phyloP scores from a whole-genome alignment of 768 basidiomycete genomes.

The Lactarius akahatsu region DNA sequence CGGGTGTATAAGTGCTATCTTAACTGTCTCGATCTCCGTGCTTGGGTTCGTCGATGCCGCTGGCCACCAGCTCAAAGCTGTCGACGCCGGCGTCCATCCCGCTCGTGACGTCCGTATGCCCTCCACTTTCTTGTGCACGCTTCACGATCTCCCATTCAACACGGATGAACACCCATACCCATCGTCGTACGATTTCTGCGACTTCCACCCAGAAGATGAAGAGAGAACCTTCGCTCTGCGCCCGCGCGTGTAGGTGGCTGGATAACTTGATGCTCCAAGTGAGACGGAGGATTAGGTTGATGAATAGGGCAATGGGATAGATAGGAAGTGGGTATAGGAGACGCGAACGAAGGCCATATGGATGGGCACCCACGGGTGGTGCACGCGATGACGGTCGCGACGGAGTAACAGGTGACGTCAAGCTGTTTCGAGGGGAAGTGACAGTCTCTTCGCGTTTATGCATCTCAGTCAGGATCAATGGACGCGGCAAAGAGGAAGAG shows the following conservation, averaged over 20 bases:
- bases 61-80: conserved; percentile 14
- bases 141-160: conserved; percentile 86
- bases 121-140: conserved; percentile 17
- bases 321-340: conserved; percentile 78
- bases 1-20: neutral
- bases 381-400: neutral
- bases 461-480: conserved; percentile 47
- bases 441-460: conserved; percentile 39
- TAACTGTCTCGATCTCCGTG: conserved; percentile 11
- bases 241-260: conserved; percentile 74
- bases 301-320: conserved; percentile 78
- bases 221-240: conserved; percentile 63
- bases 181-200: conserved; percentile 84
- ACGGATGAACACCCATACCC: conserved; percentile 98
- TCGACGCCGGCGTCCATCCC: neutral
- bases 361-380: conserved; percentile 41
- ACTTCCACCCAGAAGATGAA: conserved; percentile 90
- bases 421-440: conserved; percentile 23
- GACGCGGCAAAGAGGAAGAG: conserved; percentile 40
- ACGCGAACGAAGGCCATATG: conserved; percentile 70
- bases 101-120: neutral
- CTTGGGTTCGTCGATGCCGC: conserved; percentile 5
- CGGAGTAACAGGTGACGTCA: conserved; percentile 7
- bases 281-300: conserved; percentile 86
- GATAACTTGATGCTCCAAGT: conserved; percentile 94